Base-by-base conservation (phyloP, 768 basidiomycete genomes). In the Pluteus cervinus region DNA sequence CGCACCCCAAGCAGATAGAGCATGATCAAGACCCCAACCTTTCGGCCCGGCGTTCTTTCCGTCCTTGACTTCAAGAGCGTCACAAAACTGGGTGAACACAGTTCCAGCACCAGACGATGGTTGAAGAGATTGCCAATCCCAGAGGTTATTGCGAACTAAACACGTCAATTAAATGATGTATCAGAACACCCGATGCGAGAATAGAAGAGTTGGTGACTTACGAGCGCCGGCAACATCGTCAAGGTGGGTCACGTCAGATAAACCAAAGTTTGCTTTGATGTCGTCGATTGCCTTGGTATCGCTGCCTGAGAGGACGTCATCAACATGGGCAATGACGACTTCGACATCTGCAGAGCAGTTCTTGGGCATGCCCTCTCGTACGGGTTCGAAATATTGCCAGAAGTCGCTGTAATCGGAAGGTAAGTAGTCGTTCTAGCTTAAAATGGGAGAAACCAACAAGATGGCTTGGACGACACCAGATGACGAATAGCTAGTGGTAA, bases 331-430 rank as follows among this genome's bases (percentile, higher is more conserved):
- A 37, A 86, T 69, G 11, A 79, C 81, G 4, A 69, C 70, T 52
- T 81, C 61, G 21, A 85, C 69, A 48, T 87, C 85, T 0, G 79
- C 71, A 6, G 81, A 84, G 57, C 85, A 87, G 54, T 87, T 86
- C 44, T 49, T 34, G 2, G 82, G 77, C 80, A 84, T 85, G 48
- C 74, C 60, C 46, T 73, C 63, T 11, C 75, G 75, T 45, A 82
- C 73, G 9, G 82, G 82, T 42, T 83, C 81, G 54, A 81, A 85
- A 49, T 85, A 87, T 44, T 63, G 64, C 79, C 79, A 84, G 50
- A 75, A 81, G 52, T 81, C 66, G 10, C 73, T 73, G 46, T n/a
- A n/a, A n/a, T 32, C 23, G 12, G 11, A 7, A 21, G 4, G 10
- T 35, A 4, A 31, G 28, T 25, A 15, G 12, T 7, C 25, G 6